Conservation (phyloP, 2,329 filamentous ascomycete genomes). For the Fusarium paranaense region DNA sequence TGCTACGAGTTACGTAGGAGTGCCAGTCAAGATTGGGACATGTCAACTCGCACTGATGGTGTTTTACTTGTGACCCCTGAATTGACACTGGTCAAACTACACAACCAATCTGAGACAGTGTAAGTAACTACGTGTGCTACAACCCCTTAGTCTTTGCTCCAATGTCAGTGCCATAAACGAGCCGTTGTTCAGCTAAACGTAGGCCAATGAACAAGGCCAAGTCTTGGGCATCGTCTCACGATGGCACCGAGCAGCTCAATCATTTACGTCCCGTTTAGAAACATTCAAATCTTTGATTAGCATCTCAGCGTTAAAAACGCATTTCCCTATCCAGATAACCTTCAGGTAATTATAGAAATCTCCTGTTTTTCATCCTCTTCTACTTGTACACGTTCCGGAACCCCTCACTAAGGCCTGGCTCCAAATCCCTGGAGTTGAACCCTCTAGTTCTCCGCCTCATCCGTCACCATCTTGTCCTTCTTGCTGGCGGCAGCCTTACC, state of each 20-base stretch:
- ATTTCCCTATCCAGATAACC: not conserved
- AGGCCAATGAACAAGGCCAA: not conserved
- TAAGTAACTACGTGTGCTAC: not conserved
- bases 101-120: not conserved
- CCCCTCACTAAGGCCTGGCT: not conserved
- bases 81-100: not conserved
- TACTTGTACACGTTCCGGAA: slow-evolving; percentile 19
- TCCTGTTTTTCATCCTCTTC: slow-evolving; percentile 22
- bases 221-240: not conserved
- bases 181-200: not conserved
- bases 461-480: slow-evolving; percentile 34
- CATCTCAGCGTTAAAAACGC: not conserved
- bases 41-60: not conserved
- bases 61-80: not conserved
- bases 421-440: slow-evolving; percentile 25
- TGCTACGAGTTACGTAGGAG: slow-evolving; percentile 18
- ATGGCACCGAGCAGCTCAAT: not conserved
- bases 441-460: slow-evolving; percentile 37
- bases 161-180: not conserved
- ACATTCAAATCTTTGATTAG: not conserved
- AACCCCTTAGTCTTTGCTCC: not conserved
- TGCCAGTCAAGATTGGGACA: not conserved
- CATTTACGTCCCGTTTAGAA: not conserved
- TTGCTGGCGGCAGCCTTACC: slow-evolving; percentile 31
- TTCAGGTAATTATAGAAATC: not conserved